Conservation (phyloP, 495 filamentous ascomycete genomes). For the Penicillium macrosclerotiorum region DNA sequence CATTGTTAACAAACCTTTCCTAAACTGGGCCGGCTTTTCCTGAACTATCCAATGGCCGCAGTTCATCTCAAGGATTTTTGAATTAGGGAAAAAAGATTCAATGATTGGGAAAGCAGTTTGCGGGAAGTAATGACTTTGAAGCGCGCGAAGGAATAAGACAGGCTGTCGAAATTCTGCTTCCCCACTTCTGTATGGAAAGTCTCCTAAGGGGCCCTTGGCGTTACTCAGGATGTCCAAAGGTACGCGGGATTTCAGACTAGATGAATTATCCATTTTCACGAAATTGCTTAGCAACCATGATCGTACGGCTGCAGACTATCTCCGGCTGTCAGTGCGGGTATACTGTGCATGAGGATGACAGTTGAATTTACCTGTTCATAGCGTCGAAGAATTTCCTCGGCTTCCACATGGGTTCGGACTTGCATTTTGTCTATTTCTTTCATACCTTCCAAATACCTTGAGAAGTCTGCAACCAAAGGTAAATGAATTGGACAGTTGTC, state of each 20-base stretch:
- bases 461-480: slow-evolving; percentile 61
- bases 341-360: background rate
- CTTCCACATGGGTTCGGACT: slow-evolving; percentile 61
- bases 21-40: slow-evolving; percentile 76
- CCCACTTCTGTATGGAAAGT: slow-evolving; percentile 74
- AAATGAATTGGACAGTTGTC: slow-evolving; percentile 82
- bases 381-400: slow-evolving; percentile 64
- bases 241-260: slow-evolving; percentile 41
- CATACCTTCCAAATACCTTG: slow-evolving; percentile 72
- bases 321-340: slow-evolving; percentile 1
- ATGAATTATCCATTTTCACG: slow-evolving; percentile 34
- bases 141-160: slow-evolving; percentile 72
- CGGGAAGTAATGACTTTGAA: slow-evolving; percentile 71
- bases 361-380: slow-evolving; percentile 55
- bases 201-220: slow-evolving; percentile 57
- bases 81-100: slow-evolving; percentile 74
- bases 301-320: slow-evolving; percentile 59
- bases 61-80: slow-evolving; percentile 69
- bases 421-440: slow-evolving; percentile 54
- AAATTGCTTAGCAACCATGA: slow-evolving; percentile 83
- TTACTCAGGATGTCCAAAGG: slow-evolving; percentile 49
- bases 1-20: slow-evolving; percentile 42
- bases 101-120: slow-evolving; percentile 77
- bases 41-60: slow-evolving; percentile 84
- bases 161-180: slow-evolving; percentile 60